These are phyloP conservation scores for Macrolepiota fuliginosa DNA, from an alignment of 768 basidiomycete species.

Conservation along the genomic window DNA sequence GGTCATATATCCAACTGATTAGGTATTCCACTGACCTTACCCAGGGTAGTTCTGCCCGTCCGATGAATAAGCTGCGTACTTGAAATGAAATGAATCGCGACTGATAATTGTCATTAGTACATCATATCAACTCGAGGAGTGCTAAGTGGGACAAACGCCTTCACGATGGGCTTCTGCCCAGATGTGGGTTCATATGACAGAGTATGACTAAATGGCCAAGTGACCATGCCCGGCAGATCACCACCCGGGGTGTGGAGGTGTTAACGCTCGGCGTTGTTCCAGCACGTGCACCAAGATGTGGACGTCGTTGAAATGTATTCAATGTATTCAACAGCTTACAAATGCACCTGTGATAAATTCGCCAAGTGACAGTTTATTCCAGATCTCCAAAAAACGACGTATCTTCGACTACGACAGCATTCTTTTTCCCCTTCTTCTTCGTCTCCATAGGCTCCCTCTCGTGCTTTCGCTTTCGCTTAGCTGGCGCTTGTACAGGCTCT, in stretches of 20 bases:
- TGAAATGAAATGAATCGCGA: background rate
- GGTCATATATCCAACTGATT: background rate
- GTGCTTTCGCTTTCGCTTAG: constrained; percentile 57
- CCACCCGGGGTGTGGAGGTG: too few relatives aligned
- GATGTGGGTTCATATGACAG: background rate
- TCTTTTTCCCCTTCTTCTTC: constrained; percentile 58
- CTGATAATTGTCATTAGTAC: background rate
- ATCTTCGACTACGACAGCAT: constrained; percentile 53
- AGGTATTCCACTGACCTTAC: background rate
- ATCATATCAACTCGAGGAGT: background rate
- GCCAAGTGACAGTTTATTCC: constrained; percentile 26
- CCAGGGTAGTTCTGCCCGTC: background rate
- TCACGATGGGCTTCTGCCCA: background rate
- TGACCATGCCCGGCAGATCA: too few relatives aligned
- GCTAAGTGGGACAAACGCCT: background rate
- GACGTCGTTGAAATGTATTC: background rate
- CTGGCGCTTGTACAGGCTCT: constrained; percentile 27
- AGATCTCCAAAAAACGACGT: constrained; percentile 65
- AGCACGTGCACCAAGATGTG: background rate
- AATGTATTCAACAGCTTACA: background rate
- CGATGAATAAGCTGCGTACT: background rate
- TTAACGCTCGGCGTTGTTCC: background rate
- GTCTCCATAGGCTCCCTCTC: constrained; percentile 46
- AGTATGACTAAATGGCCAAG: background rate
- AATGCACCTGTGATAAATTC: background rate